These are phyloP conservation scores for Fistulifera pelliculosa DNA, from an alignment of 108 stramenopile genomes.

Conservation along the genomic window DNA sequence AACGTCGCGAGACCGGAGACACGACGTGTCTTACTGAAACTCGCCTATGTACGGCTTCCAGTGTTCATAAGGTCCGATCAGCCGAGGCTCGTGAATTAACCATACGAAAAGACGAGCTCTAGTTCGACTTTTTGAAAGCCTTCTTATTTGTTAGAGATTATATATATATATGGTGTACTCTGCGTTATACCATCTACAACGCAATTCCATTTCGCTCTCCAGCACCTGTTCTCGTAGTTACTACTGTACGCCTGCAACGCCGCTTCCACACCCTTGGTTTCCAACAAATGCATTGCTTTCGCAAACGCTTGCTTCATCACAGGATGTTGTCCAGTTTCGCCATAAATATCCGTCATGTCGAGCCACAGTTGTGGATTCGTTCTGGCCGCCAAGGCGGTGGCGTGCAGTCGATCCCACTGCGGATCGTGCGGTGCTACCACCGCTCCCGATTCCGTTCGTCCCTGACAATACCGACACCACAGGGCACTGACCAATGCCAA, in stretches of 20 bases:
- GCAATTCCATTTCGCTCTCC: too few species aligned
- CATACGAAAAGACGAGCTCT: too few species aligned
- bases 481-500: slow-evolving; percentile 16
- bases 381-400: slow-evolving; percentile 2
- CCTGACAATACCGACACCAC: slow-evolving; percentile 25
- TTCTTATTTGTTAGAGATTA: too few species aligned
- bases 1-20: too few species aligned
- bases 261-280: slow-evolving; percentile 9
- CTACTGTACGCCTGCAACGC: slow-evolving; percentile 11
- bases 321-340: slow-evolving; percentile 7
- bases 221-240: too few species aligned
- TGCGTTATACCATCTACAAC: too few species aligned
- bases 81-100: too few species aligned
- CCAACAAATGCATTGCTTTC: background rate
- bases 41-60: too few species aligned
- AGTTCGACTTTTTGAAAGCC: too few species aligned
- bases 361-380: slow-evolving; percentile 11
- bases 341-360: slow-evolving; percentile 12
- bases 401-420: slow-evolving; percentile 10
- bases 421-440: slow-evolving; percentile 5
- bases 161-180: too few species aligned
- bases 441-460: slow-evolving; percentile 9
- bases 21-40: too few species aligned
- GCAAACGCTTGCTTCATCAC: slow-evolving; percentile 8
- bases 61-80: too few species aligned